Evolutionary conservation across 2,329 filamentous ascomycete genomes (phyloP).

Genomic region (Alternaria longipes): DNA sequence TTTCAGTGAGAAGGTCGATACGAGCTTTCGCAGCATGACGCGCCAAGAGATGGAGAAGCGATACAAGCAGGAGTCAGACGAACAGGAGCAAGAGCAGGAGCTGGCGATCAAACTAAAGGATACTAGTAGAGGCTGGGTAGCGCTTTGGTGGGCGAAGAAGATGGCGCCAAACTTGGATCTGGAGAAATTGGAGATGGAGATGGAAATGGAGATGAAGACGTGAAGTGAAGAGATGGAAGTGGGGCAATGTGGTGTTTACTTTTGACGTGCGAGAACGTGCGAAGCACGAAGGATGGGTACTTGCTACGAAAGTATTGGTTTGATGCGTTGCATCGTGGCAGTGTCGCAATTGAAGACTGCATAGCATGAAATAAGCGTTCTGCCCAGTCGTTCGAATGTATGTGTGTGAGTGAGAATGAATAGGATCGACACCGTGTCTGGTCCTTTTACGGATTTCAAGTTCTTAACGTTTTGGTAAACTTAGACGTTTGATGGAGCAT

Average conservation of each 20-base stretch:
- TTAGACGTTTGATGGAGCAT: no score
- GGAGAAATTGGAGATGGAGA: constrained; percentile 5
- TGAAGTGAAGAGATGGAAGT: not conserved
- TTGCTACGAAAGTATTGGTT: not conserved
- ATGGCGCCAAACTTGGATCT: constrained; percentile 6
- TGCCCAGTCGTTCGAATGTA: no score
- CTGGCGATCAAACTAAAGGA: constrained; percentile 10
- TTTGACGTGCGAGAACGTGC: not conserved
- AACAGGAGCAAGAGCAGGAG: constrained; percentile 10
- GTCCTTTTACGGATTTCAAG: not conserved
- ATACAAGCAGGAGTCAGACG: constrained; percentile 2
- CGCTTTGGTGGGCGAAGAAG: constrained; percentile 16
- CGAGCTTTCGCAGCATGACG: constrained; percentile 13
- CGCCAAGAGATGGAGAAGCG: constrained; percentile 3
- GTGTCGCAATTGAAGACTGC: not conserved
- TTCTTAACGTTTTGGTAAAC: no score
- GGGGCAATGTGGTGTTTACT: not conserved
- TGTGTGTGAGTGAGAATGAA: not conserved
- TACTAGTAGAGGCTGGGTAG: constrained; percentile 12
- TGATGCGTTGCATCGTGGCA: not conserved
- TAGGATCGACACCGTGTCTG: not conserved
- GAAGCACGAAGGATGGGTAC: not conserved
- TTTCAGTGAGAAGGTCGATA: constrained; percentile 18
- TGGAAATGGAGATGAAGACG: not conserved
- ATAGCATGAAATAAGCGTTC: not conserved